Percentiles rank a stretch among this genome's conserved stretches.
These are phyloP conservation scores for Diversispora eburnea DNA, from an alignment of 192 early-diverging fungal species.

Conservation along the genomic window DNA sequence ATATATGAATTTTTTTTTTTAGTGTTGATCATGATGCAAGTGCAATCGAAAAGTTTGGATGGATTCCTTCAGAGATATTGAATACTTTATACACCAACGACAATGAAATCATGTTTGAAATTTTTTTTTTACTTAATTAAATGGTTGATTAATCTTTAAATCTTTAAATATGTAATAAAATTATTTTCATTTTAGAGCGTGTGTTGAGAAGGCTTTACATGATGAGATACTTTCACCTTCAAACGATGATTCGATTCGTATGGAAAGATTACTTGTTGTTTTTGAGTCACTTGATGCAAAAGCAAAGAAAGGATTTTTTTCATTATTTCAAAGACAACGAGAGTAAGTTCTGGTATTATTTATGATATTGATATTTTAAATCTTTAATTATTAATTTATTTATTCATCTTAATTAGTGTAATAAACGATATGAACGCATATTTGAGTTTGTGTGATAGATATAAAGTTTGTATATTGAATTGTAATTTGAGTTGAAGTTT, in stretches of 20 bases:
- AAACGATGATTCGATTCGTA: slow-evolving; percentile 49
- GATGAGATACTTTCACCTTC: slow-evolving; percentile 63
- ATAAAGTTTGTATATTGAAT: slow-evolving; percentile 39
- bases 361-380: slow-evolving; percentile 23
- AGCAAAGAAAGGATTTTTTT: slow-evolving; percentile 71
- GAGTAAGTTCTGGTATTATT: slow-evolving; percentile 36
- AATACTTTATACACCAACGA: slow-evolving; percentile 86
- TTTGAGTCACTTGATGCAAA: slow-evolving; percentile 59
- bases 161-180: background rate
- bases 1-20: slow-evolving; percentile 1
- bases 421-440: slow-evolving; percentile 58
- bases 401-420: slow-evolving; percentile 34
- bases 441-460: slow-evolving; percentile 61
- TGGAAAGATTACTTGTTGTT: slow-evolving; percentile 68
- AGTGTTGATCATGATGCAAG: slow-evolving; percentile 47
- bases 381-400: slow-evolving; percentile 2
- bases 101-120: slow-evolving; percentile 64
- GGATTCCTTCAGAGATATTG: slow-evolving; percentile 81
- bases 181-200: slow-evolving; percentile 33
- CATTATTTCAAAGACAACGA: slow-evolving; percentile 70
- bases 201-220: slow-evolving; percentile 59
- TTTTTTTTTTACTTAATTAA: background rate
- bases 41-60: slow-evolving; percentile 64
- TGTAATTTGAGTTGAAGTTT: background rate
- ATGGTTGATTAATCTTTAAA: background rate